phyloP scores from a whole-genome alignment of 345 rosid species.

The Diplotaxis tenuifolia region DNA sequence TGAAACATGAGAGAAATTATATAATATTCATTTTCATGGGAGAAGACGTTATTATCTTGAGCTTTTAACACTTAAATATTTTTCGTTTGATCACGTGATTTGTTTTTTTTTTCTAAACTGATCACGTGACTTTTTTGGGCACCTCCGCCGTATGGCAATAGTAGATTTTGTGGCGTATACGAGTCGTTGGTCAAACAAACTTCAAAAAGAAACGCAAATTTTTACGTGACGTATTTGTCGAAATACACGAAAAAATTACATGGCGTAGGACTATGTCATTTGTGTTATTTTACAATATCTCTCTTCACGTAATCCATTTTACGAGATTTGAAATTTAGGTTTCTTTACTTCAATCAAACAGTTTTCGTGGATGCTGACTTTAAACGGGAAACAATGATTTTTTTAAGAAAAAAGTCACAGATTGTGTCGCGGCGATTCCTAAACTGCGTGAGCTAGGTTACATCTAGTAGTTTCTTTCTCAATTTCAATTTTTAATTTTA shows the following conservation, averaged over 20 bases:
- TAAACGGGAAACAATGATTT: neutral
- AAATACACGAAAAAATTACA: neutral
- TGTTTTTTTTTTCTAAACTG: too few relatives aligned
- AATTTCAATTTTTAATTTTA: too few relatives aligned
- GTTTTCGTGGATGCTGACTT: conserved; percentile 12
- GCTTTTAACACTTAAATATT: neutral
- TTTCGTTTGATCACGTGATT: too few relatives aligned
- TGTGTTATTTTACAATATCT: neutral
- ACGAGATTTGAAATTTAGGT: neutral
- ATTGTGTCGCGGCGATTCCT: neutral
- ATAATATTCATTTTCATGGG: neutral
- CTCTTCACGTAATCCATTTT: neutral
- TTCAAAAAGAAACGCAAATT: neutral
- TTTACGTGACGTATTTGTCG: neutral
- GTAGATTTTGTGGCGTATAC: neutral
- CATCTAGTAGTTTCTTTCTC: too few relatives aligned
- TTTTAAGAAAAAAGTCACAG: neutral
- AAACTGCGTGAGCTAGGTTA: too few relatives aligned
- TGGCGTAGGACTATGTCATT: neutral
- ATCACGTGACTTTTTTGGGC: conserved; percentile 7
- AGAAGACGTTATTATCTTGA: neutral
- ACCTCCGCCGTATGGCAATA: neutral
- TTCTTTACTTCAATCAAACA: neutral
- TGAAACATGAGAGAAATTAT: neutral
- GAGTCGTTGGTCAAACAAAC: conserved; percentile 4